phyloP scores from a whole-genome alignment of 2,329 filamentous ascomycete genomes.

The Calonectria montana region DNA sequence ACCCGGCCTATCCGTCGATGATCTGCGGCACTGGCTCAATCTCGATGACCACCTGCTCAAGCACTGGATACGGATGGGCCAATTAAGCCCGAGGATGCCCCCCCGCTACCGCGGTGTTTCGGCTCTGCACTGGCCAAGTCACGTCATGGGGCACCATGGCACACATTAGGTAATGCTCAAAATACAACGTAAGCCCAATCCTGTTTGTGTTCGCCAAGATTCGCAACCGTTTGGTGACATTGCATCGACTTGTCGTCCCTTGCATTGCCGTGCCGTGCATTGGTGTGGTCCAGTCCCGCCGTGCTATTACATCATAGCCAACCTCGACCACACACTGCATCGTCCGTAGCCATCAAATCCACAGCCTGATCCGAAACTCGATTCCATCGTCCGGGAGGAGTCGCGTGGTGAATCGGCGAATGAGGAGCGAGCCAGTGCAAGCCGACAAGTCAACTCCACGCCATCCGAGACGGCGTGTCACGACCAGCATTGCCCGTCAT shows the following conservation, averaged over 20 bases:
- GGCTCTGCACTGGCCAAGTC: background rate
- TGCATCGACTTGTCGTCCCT: background rate
- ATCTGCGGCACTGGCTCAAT: background rate
- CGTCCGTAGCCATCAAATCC: background rate
- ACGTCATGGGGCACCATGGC: background rate
- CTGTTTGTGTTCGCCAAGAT: background rate
- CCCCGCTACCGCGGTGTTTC: background rate
- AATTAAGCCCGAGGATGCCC: background rate
- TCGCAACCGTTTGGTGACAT: background rate
- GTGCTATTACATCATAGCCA: background rate
- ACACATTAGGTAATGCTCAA: background rate
- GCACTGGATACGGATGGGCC: background rate
- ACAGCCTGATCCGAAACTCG: background rate
- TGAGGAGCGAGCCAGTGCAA: background rate
- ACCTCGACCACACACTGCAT: background rate
- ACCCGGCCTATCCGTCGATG: background rate
- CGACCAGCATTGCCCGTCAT: conserved; percentile 25
- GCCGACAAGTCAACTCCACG: background rate
- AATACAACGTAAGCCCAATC: background rate
- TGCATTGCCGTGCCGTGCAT: conserved; percentile 4
- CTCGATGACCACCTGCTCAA: background rate
- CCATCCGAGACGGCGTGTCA: conserved; percentile 1
- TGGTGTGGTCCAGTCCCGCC: background rate
- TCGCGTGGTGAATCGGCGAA: background rate
- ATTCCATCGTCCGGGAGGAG: background rate